A percentile compares a stretch with the other conserved stretches of the same genome.
Conservation (phyloP, 352 stramenopile species). For the Phytophthora megakarya region DNA sequence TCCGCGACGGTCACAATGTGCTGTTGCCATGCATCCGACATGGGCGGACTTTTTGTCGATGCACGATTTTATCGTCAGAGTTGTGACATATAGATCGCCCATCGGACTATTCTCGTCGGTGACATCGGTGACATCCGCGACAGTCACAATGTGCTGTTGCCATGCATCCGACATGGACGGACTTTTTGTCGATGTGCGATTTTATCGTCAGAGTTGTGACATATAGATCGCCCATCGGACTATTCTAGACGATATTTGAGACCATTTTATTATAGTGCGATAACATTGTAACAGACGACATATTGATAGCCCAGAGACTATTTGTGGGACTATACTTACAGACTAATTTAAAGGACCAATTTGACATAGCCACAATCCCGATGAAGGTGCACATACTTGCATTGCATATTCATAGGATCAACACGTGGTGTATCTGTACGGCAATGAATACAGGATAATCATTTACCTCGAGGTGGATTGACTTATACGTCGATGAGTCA, state of each 20-base stretch:
- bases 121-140: slow-evolving; percentile 12
- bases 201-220: too few species aligned
- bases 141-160: slow-evolving; percentile 26
- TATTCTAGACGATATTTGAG: too few species aligned
- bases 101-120: not conserved
- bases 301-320: too few species aligned
- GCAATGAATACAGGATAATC: too few species aligned
- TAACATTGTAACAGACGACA: too few species aligned
- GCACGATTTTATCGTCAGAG: too few species aligned
- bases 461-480: too few species aligned
- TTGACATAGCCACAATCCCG: not conserved
- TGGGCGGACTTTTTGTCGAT: slow-evolving; percentile 2
- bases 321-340: not conserved
- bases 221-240: not conserved
- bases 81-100: slow-evolving; percentile 5
- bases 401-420: too few species aligned
- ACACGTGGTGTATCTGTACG: too few species aligned
- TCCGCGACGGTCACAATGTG: slow-evolving; percentile 26
- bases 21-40: slow-evolving; percentile 17
- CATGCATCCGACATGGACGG: slow-evolving; percentile 5
- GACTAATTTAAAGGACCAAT: not conserved
- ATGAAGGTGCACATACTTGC: slow-evolving; percentile 3
- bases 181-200: not conserved
- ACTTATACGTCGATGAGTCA: too few species aligned
- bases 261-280: too few species aligned